phyloP scores from a whole-genome alignment of 495 filamentous ascomycete species.

The Mycothermus thermophilus region DNA sequence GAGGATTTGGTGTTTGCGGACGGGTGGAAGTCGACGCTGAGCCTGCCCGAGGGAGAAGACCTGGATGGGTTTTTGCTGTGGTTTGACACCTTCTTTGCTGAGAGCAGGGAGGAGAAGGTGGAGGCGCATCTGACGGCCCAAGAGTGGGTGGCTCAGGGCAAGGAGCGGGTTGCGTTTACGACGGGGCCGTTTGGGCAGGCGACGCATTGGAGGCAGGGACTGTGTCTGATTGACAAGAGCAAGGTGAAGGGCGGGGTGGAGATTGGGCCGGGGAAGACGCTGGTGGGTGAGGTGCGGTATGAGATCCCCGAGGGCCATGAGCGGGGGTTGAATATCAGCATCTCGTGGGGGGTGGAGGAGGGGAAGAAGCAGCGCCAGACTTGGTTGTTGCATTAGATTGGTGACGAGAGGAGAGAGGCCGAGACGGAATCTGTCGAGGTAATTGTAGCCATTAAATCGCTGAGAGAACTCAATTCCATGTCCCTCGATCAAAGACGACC shows the following conservation, averaged over 20 bases:
- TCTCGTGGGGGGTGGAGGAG: constrained; percentile 26
- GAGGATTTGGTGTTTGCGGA: constrained; percentile 66
- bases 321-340: constrained; percentile 31
- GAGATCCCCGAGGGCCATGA: constrained; percentile 33
- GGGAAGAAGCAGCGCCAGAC: constrained; percentile 24
- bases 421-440: no score
- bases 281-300: constrained; percentile 35
- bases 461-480: background rate
- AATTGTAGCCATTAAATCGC: background rate
- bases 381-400: constrained; percentile 30
- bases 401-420: no score
- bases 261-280: constrained; percentile 20
- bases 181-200: constrained; percentile 65
- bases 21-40: constrained; percentile 39
- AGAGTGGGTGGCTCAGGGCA: constrained; percentile 17
- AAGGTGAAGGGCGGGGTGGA: constrained; percentile 12
- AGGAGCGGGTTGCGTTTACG: constrained; percentile 50
- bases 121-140: constrained; percentile 12
- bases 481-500: background rate
- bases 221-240: constrained; percentile 33
- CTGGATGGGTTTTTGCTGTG: constrained; percentile 65
- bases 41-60: constrained; percentile 24
- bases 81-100: constrained; percentile 70
- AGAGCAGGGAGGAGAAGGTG: constrained; percentile 27
- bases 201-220: constrained; percentile 82